Evolutionary conservation across 495 filamentous ascomycete genomes (phyloP).

Genomic region (Trypethelium eluteriae): DNA sequence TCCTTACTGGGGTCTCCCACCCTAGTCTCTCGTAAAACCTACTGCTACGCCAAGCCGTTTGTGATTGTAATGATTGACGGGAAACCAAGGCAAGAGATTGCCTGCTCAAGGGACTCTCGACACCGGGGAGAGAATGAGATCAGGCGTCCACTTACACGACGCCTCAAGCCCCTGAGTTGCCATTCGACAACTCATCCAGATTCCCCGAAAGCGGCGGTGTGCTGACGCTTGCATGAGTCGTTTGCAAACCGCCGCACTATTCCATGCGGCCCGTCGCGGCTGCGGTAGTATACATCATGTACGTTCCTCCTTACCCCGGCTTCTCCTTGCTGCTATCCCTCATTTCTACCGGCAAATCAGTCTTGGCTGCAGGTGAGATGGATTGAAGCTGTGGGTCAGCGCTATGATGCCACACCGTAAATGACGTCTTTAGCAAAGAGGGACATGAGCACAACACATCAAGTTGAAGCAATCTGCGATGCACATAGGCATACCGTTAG

Average conservation of each 20-base stretch:
- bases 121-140: too few relatives aligned
- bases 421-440: background rate
- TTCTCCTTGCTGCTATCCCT: background rate
- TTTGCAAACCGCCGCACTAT: background rate
- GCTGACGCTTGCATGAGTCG: slow-evolving; percentile 10
- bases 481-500: background rate
- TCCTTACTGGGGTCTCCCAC: background rate
- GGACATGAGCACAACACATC: too few relatives aligned
- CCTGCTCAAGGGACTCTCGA: background rate
- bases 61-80: background rate
- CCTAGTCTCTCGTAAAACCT: background rate
- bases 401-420: background rate
- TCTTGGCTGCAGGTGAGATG: background rate
- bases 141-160: background rate
- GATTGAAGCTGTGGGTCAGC: background rate
- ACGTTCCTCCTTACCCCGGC: background rate
- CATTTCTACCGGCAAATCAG: background rate
- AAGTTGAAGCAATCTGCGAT: background rate
- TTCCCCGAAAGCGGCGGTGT: slow-evolving; percentile 5
- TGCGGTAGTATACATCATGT: background rate
- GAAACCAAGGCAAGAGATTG: background rate
- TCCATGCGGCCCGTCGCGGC: slow-evolving; percentile 6
- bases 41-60: background rate
- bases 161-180: background rate
- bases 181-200: slow-evolving; percentile 1